Conservation (phyloP, 306 rosid genomes). For the Quillaja saponaria region DNA sequence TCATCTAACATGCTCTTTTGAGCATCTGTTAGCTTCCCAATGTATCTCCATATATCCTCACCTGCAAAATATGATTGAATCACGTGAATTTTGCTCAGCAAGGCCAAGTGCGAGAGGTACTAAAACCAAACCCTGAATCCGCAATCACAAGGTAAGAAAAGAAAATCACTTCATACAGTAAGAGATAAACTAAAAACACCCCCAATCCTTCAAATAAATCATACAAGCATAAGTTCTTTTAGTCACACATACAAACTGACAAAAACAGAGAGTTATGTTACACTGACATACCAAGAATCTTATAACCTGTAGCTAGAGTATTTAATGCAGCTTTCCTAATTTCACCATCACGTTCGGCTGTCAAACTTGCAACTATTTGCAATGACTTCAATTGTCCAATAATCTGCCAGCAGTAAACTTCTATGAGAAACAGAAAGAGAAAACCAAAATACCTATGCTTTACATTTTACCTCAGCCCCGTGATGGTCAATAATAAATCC, state of each 20-base stretch:
- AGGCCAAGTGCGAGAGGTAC: constrained; percentile 1
- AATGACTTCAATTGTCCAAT: constrained; percentile 87
- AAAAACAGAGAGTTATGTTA: constrained; percentile 8
- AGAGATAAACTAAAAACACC: not conserved
- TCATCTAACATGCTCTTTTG: constrained; percentile 98
- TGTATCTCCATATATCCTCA: constrained; percentile 96
- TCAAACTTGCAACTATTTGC: constrained; percentile 95
- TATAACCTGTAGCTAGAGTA: constrained; percentile 93
- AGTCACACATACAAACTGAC: not conserved
- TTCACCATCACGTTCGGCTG: constrained; percentile 96
- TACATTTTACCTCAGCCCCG: constrained; percentile 68
- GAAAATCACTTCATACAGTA: constrained; percentile 13
- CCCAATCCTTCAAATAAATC: not conserved
- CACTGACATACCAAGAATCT: constrained; percentile 83
- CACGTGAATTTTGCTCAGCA: constrained; percentile 19
- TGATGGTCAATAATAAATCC: constrained; percentile 91
- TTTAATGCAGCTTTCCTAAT: constrained; percentile 94
- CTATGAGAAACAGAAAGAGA: constrained; percentile 13
- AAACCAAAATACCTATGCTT: constrained; percentile 1
- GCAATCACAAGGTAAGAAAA: not conserved
- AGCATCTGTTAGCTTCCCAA: constrained; percentile 95
- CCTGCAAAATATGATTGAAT: constrained; percentile 43
- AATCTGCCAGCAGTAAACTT: constrained; percentile 56
- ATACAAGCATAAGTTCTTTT: not conserved
- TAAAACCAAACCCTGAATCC: constrained; percentile 18